Conservation (phyloP, 345 rosid species). For the Adansonia digitata region DNA sequence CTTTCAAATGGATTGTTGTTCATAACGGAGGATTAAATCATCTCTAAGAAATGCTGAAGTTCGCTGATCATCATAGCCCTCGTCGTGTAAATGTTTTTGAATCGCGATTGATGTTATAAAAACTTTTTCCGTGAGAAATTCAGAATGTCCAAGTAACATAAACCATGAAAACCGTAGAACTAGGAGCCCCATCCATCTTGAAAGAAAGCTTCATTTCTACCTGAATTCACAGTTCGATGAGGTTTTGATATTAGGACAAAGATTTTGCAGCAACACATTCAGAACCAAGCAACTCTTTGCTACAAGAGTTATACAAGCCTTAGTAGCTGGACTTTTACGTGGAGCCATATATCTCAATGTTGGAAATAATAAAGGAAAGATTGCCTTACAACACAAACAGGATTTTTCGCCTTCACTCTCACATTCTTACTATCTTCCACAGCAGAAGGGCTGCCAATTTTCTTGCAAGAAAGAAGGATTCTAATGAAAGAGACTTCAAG, state of each 20-base stretch:
- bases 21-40: conserved; percentile 55
- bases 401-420: conserved; percentile 82
- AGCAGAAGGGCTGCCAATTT: conserved; percentile 86
- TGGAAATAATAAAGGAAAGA: conserved; percentile 42
- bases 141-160: conserved; percentile 12
- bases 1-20: conserved; percentile 60
- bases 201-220: conserved; percentile 34
- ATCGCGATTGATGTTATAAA: conserved; percentile 70
- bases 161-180: neutral
- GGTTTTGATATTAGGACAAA: conserved; percentile 56
- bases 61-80: conserved; percentile 54
- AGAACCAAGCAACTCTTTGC: conserved; percentile 74
- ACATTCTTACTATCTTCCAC: conserved; percentile 82
- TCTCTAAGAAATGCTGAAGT: conserved; percentile 53
- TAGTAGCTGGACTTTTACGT: neutral
- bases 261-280: conserved; percentile 77
- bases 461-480: conserved; percentile 77
- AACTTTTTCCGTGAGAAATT: conserved; percentile 25
- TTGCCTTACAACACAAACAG: conserved; percentile 55
- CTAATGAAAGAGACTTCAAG: conserved; percentile 74
- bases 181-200: neutral
- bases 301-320: conserved; percentile 1
- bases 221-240: conserved; percentile 50
- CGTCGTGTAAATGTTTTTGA: conserved; percentile 72
- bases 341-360: conserved; percentile 50